These are phyloP conservation scores for Sclerotinia glacialis DNA, from an alignment of 2,329 filamentous ascomycete genomes.

Conservation along the genomic window DNA sequence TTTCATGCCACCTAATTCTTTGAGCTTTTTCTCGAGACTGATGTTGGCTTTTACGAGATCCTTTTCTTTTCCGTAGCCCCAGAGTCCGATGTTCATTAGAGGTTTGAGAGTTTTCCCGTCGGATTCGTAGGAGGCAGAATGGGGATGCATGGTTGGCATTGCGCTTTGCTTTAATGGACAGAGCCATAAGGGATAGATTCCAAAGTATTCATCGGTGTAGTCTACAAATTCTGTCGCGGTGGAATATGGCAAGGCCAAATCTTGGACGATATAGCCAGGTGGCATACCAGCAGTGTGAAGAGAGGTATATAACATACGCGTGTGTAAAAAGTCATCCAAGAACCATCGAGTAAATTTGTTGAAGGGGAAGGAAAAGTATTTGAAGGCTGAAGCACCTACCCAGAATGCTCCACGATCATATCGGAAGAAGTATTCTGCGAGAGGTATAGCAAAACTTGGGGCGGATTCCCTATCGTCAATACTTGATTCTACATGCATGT, in stretches of 20 bases:
- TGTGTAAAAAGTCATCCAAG: constrained; percentile 60
- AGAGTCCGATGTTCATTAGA: constrained; percentile 68
- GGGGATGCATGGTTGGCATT: constrained; percentile 39
- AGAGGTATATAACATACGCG: constrained; percentile 60
- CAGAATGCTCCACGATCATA: constrained; percentile 66
- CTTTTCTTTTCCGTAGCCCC: constrained; percentile 72
- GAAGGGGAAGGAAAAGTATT: constrained; percentile 60
- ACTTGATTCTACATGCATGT: constrained; percentile 55
- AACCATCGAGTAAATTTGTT: constrained; percentile 56
- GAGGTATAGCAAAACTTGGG: constrained; percentile 44
- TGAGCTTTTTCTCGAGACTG: constrained; percentile 66
- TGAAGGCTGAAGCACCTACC: constrained; percentile 58
- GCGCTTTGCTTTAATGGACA: constrained; percentile 48
- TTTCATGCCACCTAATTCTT: constrained; percentile 71
- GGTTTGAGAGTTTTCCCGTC: constrained; percentile 40
- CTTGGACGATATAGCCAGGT: constrained; percentile 59
- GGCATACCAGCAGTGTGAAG: constrained; percentile 57
- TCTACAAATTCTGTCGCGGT: constrained; percentile 51
- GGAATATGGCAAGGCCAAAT: constrained; percentile 56
- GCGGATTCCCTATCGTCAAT: constrained; percentile 18
- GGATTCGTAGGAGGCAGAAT: constrained; percentile 28
- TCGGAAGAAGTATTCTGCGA: constrained; percentile 55
- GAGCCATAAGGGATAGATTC: constrained; percentile 57
- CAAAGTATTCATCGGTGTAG: constrained; percentile 47
- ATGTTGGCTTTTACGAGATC: constrained; percentile 70